phyloP scores from a whole-genome alignment of 129 eudicot genomes.

The Helianthus tuberosus region DNA sequence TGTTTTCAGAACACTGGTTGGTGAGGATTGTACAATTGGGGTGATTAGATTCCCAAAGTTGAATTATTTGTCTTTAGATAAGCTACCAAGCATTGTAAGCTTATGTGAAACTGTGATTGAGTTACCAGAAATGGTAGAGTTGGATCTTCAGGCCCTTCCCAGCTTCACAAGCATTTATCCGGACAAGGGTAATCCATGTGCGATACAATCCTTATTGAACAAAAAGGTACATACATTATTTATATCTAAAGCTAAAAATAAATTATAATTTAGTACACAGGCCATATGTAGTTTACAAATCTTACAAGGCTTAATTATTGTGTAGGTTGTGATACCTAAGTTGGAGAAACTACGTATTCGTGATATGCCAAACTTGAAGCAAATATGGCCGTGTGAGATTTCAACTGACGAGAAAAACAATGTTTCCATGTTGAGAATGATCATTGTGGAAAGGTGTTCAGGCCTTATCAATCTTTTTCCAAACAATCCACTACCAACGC shows the following conservation, averaged over 20 bases:
- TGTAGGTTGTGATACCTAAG: constrained; percentile 6
- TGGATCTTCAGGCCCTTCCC: not conserved
- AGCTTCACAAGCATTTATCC: not conserved
- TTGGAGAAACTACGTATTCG: not conserved
- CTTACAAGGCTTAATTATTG: not conserved
- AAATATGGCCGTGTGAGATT: constrained; percentile 6
- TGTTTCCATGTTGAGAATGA: not conserved
- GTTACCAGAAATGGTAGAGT: not conserved
- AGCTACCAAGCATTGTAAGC: not conserved
- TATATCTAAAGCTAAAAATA: not conserved
- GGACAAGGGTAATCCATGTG: not conserved
- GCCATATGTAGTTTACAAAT: not conserved
- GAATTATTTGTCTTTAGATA: not conserved
- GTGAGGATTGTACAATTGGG: not conserved
- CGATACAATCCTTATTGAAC: not conserved
- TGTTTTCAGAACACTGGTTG: no score
- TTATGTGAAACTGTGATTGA: not conserved
- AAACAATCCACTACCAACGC: not conserved
- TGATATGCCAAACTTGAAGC: not conserved
- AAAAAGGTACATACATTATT: not conserved
- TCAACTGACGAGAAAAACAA: not conserved
- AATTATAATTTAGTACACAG: not conserved
- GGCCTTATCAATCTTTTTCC: constrained; percentile 7
- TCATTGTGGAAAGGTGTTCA: not conserved
- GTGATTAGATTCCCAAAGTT: not conserved